Base-by-base conservation (phyloP, 805 yeast genomes). In the Candida silvicultrix region DNA sequence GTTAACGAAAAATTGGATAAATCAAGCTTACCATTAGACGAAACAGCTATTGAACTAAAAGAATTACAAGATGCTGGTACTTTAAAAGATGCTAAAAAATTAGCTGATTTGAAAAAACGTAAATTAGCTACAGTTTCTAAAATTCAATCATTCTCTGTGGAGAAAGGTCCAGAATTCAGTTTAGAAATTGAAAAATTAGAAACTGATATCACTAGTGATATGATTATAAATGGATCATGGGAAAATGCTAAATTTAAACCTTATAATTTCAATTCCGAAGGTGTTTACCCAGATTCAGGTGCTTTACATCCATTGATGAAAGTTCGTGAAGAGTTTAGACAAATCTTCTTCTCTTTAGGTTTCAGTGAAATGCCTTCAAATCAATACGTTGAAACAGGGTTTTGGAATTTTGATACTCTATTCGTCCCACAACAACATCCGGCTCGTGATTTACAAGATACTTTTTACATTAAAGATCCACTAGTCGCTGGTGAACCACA, bases 371-470 rank as follows among this genome's bases (percentile, higher is more conserved):
- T 94, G 99, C 97, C 99, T 49, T 85, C 99, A 22, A 92, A 92
- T 68, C 97, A 92, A 68, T 94, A 90, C 65, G 99, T 94, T 44
- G 99, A 94, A 65, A 80, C 94, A 16, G 98, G 98, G 5, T 94
- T 94, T 81, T 94, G 99, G 99, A 94, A 94, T 70, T 94, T 94
- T 63, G 99, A 94, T 67, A 81, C 99, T 4, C 77, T 94, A 60
- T 94, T 73, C 60, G 99, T 94, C 45, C 99, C 99, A 46, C 99
- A 94, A 73, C 98, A 94, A 73, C 99, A 94, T 72, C 99, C 99
- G 16, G 99, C 99, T 42, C 84, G 99, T 74, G 99, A 94, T 66
- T 77, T 94, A 66, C 99, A 94, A 70, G 99, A 94, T 71, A 94
- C 99, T 49, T 94, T 94, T 74, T 94, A 94, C 71, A 76, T 94